Base-by-base conservation (phyloP, 768 basidiomycete genomes). In the Dacryopinax spathularia region DNA sequence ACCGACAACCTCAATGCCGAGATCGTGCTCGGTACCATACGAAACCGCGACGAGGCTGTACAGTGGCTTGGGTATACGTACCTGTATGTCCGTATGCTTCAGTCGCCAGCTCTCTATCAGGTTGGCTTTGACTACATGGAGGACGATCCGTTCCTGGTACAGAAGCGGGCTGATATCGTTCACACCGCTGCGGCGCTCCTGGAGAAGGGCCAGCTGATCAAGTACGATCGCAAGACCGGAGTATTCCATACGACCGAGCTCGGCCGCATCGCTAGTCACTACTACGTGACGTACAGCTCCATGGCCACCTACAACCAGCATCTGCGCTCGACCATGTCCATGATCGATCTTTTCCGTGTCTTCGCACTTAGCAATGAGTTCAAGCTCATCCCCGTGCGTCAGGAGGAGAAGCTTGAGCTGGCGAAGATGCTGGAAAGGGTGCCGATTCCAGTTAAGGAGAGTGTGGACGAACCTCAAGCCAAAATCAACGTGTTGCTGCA, bases 231-330 rank as follows among this genome's bases (percentile, higher is more conserved):
- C 2, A 77, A 85, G 1, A 82, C 85, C 0, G 95, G 95, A 5
- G 79, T 87, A 18, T 92, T 99, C 81, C 89, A 91, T 68, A 87
- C 87, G 67, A 94, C 92, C 2, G 95, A 97, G 72, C 80, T 97
- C 1, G 94, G 95, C 15, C 81, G 89, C 5, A 97, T 98, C 68
- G 92, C 93, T 0, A 93, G 90, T 12, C 88, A 97, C 72, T 97
- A 91, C 73, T 97, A 97, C 72, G 89, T 99, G 66, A 89, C 92
- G 0, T 87, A 97, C 73, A 85, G 85, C 68, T 95, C 91, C 63
- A 99, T 99, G 96, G 84, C 90, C 70, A 87, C 87, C 0, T 99
- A 98, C 74, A 96, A 96, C 73, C 89, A 95, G 71, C 92, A 97
- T 72, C 75, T 98, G 65, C 82, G 87, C 48, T 83, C 90, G 2